These are phyloP conservation scores for Panellus pusillus DNA, from an alignment of 768 basidiomycete genomes.

Conservation along the genomic window DNA sequence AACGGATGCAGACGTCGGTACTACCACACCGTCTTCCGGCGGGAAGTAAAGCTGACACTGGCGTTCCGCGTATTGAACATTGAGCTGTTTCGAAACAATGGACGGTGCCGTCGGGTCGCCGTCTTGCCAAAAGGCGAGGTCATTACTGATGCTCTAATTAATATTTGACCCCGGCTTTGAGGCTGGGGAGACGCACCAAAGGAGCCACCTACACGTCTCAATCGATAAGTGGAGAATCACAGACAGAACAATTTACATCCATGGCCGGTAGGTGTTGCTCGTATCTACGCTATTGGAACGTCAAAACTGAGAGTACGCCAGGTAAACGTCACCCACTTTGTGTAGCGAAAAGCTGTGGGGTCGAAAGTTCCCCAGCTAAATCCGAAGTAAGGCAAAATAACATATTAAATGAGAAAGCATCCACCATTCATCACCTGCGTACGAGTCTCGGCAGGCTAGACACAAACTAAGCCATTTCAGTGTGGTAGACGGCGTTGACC, in stretches of 20 bases:
- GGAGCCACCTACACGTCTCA: slow-evolving; percentile 8
- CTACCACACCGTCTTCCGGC: slow-evolving; percentile 7
- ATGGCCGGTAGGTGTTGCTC: slow-evolving; percentile 15
- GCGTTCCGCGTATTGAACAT: slow-evolving; percentile 14
- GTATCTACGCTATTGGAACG: slow-evolving; percentile 1
- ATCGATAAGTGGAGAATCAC: neutral
- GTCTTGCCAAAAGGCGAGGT: slow-evolving; percentile 18
- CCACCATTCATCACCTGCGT: slow-evolving; percentile 15
- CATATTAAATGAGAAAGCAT: neutral
- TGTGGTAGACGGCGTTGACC: slow-evolving; percentile 18
- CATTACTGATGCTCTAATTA: neutral
- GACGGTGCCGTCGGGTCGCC: slow-evolving; percentile 12
- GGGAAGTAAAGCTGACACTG: slow-evolving; percentile 19
- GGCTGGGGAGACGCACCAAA: slow-evolving; percentile 4
- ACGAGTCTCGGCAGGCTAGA: neutral
- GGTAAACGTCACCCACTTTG: neutral
- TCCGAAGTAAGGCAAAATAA: neutral
- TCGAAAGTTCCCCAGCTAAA: slow-evolving; percentile 18
- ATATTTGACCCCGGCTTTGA: neutral
- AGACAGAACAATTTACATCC: slow-evolving; percentile 10
- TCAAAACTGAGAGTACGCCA: neutral
- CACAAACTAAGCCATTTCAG: neutral
- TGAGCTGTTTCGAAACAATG: slow-evolving; percentile 13
- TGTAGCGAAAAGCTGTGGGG: slow-evolving; percentile 5
- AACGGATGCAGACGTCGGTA: slow-evolving; percentile 5